Percentiles rank a stretch among this genome's conserved stretches.
Conservation (phyloP, 805 yeast species). For the Ogataea kodamae region DNA sequence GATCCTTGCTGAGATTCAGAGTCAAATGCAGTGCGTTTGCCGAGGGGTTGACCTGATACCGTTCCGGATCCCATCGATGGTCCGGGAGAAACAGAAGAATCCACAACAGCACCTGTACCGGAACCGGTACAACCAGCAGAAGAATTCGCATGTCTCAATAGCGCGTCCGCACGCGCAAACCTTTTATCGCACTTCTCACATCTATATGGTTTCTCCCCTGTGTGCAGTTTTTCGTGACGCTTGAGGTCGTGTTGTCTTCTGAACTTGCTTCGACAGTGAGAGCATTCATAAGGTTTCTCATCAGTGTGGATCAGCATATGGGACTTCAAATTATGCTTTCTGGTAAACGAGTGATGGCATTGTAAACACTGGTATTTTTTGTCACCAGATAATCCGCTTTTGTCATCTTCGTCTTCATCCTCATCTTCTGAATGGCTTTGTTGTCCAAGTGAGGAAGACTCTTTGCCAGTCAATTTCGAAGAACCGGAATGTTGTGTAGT, state of each 20-base stretch:
- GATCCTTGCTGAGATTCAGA: slow-evolving; percentile 6
- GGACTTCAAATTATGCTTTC: slow-evolving; percentile 71
- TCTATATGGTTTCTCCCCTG: slow-evolving; percentile 67
- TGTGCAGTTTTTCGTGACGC: slow-evolving; percentile 70
- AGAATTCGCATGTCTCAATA: slow-evolving; percentile 59
- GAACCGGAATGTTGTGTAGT: slow-evolving; percentile 5
- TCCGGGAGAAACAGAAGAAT: slow-evolving; percentile 15
- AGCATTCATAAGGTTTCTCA: slow-evolving; percentile 60
- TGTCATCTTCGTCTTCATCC: slow-evolving; percentile 16
- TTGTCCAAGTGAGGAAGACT: slow-evolving; percentile 11
- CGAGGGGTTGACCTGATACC: slow-evolving; percentile 3
- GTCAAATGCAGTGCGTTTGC: slow-evolving; percentile 15
- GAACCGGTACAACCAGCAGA: slow-evolving; percentile 27
- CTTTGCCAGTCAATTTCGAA: slow-evolving; percentile 4
- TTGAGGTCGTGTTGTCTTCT: slow-evolving; percentile 74
- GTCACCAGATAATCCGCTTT: slow-evolving; percentile 19
- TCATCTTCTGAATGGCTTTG: slow-evolving; percentile 16
- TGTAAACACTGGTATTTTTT: slow-evolving; percentile 49
- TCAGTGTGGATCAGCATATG: slow-evolving; percentile 68
- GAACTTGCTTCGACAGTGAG: slow-evolving; percentile 57
- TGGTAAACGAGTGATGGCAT: slow-evolving; percentile 62
- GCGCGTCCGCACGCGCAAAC: slow-evolving; percentile 75
- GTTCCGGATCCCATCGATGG: slow-evolving; percentile 11
- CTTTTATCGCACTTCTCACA: slow-evolving; percentile 60
- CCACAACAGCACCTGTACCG: slow-evolving; percentile 9